Evolutionary conservation across 306 rosid genomes (phyloP).

Genomic region (Ormosia semicastrata): DNA sequence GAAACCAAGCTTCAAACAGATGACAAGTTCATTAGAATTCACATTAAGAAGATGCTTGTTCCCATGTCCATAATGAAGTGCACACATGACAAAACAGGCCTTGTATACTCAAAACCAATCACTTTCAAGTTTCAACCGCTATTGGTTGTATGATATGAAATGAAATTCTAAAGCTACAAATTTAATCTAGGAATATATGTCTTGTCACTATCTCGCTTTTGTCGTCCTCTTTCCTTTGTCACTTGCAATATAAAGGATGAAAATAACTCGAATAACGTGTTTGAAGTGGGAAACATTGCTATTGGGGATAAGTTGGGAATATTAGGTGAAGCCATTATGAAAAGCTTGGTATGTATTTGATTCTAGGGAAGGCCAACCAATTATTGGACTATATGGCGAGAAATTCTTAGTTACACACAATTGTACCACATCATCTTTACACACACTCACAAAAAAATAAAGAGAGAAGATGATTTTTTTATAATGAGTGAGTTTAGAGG

Average conservation of each 20-base stretch:
- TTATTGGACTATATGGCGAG: neutral
- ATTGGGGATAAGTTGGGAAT: neutral
- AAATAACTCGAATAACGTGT: neutral
- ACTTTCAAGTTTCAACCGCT: neutral
- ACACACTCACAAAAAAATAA: too few species aligned
- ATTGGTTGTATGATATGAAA: constrained; percentile 7
- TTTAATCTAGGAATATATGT: neutral
- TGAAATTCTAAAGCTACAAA: neutral
- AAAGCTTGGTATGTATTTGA: neutral
- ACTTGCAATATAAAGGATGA: neutral
- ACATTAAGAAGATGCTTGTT: neutral
- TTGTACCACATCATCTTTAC: too few species aligned
- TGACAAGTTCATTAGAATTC: neutral
- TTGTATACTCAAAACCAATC: neutral
- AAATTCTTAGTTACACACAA: too few species aligned
- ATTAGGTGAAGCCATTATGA: neutral
- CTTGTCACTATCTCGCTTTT: neutral
- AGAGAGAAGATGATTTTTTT: too few species aligned
- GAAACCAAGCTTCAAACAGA: neutral
- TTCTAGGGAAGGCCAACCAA: neutral
- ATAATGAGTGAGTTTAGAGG: too few species aligned
- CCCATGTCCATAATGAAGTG: neutral
- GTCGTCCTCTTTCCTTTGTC: neutral
- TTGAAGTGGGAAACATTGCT: neutral
- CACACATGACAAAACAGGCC: neutral